A percentile compares a stretch with the other conserved stretches of the same genome.
phyloP scores from a whole-genome alignment of 169 alveolate species.

The Cryptosporidium ryanae region DNA sequence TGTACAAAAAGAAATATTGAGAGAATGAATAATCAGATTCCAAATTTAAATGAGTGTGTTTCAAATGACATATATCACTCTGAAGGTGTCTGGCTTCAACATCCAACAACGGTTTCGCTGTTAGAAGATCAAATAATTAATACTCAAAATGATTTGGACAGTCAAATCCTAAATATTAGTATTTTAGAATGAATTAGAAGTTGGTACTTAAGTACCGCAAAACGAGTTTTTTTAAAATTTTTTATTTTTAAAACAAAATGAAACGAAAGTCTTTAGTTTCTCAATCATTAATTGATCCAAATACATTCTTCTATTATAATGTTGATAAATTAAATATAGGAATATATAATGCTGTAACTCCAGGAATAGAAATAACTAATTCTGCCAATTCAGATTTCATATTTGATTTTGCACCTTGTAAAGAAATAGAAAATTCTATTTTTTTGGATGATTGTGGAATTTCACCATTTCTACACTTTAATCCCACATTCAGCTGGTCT shows the following conservation, averaged over 20 bases:
- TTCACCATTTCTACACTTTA: background rate
- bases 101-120: slow-evolving; percentile 66
- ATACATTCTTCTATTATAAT: slow-evolving; percentile 37
- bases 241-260: background rate
- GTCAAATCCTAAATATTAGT: slow-evolving; percentile 27
- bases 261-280: slow-evolving; percentile 11
- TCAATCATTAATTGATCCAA: slow-evolving; percentile 40
- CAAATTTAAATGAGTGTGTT: slow-evolving; percentile 11
- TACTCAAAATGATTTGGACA: slow-evolving; percentile 42
- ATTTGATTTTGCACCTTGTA: background rate
- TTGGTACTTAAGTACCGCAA: background rate
- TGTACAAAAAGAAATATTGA: slow-evolving; percentile 30
- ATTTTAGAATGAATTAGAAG: slow-evolving; percentile 10
- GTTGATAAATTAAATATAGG: slow-evolving; percentile 7
- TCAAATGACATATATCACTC: slow-evolving; percentile 45
- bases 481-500: slow-evolving; percentile 45
- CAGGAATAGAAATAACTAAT: background rate
- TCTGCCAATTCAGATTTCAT: background rate
- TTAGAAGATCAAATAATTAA: slow-evolving; percentile 48
- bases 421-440: slow-evolving; percentile 18
- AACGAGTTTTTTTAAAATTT: background rate
- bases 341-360: slow-evolving; percentile 3
- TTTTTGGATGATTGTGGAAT: slow-evolving; percentile 1
- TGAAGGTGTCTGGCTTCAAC: slow-evolving; percentile 62
- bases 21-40: slow-evolving; percentile 12